Evolutionary conservation across 73 alveolate species (phyloP).

Genomic region (Blepharisma stoltei): DNA sequence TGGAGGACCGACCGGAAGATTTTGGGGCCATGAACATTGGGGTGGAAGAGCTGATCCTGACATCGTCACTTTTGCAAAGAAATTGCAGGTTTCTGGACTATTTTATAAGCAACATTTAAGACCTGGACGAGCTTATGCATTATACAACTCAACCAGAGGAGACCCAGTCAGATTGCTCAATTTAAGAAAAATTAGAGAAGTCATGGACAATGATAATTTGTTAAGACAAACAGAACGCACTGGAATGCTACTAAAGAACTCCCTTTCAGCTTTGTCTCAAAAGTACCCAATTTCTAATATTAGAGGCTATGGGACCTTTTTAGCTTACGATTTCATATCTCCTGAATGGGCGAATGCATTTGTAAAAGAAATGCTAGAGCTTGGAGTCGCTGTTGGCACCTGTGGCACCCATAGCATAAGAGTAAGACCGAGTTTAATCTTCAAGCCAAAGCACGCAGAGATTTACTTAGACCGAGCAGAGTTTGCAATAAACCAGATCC

Average conservation of each 20-base stretch:
- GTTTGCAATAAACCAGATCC: background rate
- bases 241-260: constrained; percentile 31
- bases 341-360: background rate
- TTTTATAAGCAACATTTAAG: constrained; percentile 19
- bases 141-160: background rate
- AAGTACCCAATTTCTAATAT: constrained; percentile 26
- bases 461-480: constrained; percentile 1
- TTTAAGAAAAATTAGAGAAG: constrained; percentile 19
- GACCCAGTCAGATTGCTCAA: constrained; percentile 27
- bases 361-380: constrained; percentile 11
- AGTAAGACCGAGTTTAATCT: constrained; percentile 33
- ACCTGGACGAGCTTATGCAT: background rate
- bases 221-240: constrained; percentile 21
- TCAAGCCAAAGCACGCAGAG: constrained; percentile 39
- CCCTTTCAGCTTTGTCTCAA: constrained; percentile 15
- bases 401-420: constrained; percentile 38
- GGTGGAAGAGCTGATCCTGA: constrained; percentile 31
- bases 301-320: constrained; percentile 46
- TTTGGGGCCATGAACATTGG: constrained; percentile 54
- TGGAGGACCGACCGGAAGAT: constrained; percentile 41
- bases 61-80: constrained; percentile 33
- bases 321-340: constrained; percentile 35
- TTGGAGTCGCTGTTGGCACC: constrained; percentile 35
- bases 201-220: constrained; percentile 34
- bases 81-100: constrained; percentile 24